A percentile compares a stretch with the other conserved stretches of the same genome.
Evolutionary conservation across 2,329 filamentous ascomycete species (phyloP).

Genomic region (Periconia digitata): DNA sequence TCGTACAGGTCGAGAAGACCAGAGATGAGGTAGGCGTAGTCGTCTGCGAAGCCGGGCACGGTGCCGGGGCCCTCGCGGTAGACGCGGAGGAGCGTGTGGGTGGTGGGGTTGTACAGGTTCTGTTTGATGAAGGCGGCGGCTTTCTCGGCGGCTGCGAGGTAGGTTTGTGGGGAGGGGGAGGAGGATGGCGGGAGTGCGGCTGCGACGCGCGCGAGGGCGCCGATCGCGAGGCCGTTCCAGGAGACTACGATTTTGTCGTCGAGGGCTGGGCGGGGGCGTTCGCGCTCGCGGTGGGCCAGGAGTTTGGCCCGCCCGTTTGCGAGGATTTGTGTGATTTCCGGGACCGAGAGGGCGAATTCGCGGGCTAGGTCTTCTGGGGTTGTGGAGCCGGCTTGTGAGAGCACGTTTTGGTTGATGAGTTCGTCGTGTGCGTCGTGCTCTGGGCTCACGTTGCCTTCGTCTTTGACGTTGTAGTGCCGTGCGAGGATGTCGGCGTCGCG

Average conservation of each 20-base stretch:
- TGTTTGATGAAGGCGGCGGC: conserved; percentile 72
- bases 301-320: conserved; percentile 68
- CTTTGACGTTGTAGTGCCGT: conserved; percentile 79
- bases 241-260: conserved; percentile 87
- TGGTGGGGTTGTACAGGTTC: conserved; percentile 69
- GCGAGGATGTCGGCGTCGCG: conserved; percentile 74
- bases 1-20: conserved; percentile 85
- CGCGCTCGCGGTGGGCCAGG: conserved; percentile 68
- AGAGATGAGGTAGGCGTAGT: conserved; percentile 86
- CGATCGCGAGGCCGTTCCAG: conserved; percentile 88
- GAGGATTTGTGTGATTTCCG: conserved; percentile 69
- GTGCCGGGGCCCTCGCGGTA: conserved; percentile 69
- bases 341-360: conserved; percentile 71
- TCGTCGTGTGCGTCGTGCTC: conserved; percentile 89
- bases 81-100: conserved; percentile 69
- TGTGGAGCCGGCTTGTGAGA: conserved; percentile 66
- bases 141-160: conserved; percentile 65
- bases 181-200: conserved; percentile 66
- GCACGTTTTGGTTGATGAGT: conserved; percentile 89
- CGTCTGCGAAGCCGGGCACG: conserved; percentile 80
- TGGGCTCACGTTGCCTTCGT: conserved; percentile 82
- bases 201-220: conserved; percentile 75
- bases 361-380: conserved; percentile 69
- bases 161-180: conserved; percentile 59
- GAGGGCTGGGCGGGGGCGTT: conserved; percentile 73